Evolutionary conservation across 1,284 basidiomycete species (phyloP), one percentile per base, ranked within the genome.

Genomic region (Vanrija sp.): DNA sequence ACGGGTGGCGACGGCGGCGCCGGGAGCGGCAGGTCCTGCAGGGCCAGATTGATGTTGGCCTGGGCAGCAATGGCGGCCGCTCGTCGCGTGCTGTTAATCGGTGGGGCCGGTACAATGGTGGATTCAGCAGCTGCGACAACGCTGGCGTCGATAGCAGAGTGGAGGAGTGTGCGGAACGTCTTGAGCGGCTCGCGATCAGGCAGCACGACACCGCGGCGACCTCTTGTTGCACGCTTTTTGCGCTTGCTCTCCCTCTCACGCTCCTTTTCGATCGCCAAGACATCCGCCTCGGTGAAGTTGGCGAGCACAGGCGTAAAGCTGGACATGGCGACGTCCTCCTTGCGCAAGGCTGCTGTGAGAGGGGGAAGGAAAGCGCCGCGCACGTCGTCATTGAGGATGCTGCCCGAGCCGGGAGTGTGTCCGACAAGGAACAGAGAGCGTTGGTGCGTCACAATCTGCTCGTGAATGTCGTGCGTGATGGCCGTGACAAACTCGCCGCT

Each of bases 401-500:
- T 75, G 0, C 85, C 82, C 10, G 89, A 89, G 60, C 92, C 88
- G 16, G 85, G 84, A 0, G 87, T 84, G 71, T 97, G 89, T 2
- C 93, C 91, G 50, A 94, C 85, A 45, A 97, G 82, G 79, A 90
- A 89, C 4, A 98, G 82, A 0, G 90, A 95, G 66, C 94, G 93
- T 73, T 92, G 86, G 76, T 94, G 92, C 2, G 87, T 84, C 53
- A 91, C 85, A 14, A 93, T 84, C 79, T 99, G 96, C 76, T 99
- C 96, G 45, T 95, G 85, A 61, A 99, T 98, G 31, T 87, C 87
- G 73, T 98, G 95, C 0, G 91, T 86, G 55, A 99, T 89, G 15
- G 94, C 92, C 19, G 94, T 97, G 71, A 89, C 93, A 80, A 96
- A 97, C 76, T 99, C 95, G 38, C 93, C 91, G 31, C 83, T 82